A percentile compares a stretch with the other conserved stretches of the same genome.
Conservation (phyloP, 2,329 filamentous ascomycete genomes). For the Mariannaea sp. region DNA sequence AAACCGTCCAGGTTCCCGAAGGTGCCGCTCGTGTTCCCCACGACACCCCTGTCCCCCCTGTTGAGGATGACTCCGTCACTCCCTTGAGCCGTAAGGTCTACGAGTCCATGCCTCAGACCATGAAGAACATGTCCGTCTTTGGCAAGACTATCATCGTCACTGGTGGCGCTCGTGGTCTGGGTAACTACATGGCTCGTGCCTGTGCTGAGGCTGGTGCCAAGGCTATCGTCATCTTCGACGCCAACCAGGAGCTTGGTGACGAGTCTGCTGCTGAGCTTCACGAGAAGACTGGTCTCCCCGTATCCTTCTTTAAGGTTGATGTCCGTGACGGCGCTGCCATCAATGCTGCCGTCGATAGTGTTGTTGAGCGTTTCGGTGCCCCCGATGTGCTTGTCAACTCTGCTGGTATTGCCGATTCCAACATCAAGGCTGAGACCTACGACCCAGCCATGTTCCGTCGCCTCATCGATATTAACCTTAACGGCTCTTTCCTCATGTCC, state of each 20-base stretch:
- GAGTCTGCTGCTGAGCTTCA: constrained; percentile 71
- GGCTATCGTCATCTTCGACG: constrained; percentile 75
- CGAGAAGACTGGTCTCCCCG: constrained; percentile 72
- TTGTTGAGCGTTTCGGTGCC: constrained; percentile 68
- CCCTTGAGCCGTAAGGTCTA: constrained; percentile 60
- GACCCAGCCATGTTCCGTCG: constrained; percentile 76
- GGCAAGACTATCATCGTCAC: constrained; percentile 75
- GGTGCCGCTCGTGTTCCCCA: constrained; percentile 49
- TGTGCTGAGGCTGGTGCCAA: constrained; percentile 77
- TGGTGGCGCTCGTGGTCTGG: constrained; percentile 76
- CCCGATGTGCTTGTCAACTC: constrained; percentile 80
- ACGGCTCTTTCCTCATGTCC: constrained; percentile 76
- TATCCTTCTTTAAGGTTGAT: constrained; percentile 79
- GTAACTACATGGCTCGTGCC: constrained; percentile 79
- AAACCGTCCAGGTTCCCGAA: constrained; percentile 58
- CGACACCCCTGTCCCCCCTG: constrained; percentile 45
- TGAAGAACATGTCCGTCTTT: constrained; percentile 71
- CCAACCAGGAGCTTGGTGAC: constrained; percentile 76
- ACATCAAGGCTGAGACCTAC: constrained; percentile 81
- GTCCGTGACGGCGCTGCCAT: constrained; percentile 74
- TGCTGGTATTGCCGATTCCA: constrained; percentile 81
- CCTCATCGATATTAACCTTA: constrained; percentile 82
- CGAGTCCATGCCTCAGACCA: constrained; percentile 63
- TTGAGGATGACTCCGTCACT: constrained; percentile 54
- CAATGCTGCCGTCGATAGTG: constrained; percentile 68